Percentiles rank a stretch among this genome's conserved stretches.
Evolutionary conservation across 208 protist species (phyloP).

Genomic region (Leishmania mexicana): DNA sequence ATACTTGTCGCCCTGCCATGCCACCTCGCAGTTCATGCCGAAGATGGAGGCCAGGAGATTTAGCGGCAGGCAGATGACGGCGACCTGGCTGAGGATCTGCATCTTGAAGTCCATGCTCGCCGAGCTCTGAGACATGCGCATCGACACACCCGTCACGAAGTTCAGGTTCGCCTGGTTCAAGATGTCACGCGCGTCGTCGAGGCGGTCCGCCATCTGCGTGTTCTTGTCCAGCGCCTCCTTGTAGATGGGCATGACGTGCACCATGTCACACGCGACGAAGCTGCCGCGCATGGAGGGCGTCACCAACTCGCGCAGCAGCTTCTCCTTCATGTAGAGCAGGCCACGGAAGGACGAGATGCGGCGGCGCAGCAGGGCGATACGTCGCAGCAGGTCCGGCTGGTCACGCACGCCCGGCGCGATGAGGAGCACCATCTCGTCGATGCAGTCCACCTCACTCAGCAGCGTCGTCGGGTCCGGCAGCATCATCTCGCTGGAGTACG

Average conservation of each 20-base stretch:
- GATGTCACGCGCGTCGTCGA: slow-evolving; percentile 81
- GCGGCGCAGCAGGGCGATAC: slow-evolving; percentile 76
- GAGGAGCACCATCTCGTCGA: slow-evolving; percentile 89
- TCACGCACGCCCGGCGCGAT: slow-evolving; percentile 79
- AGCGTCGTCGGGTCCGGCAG: slow-evolving; percentile 73
- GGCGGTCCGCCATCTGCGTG: slow-evolving; percentile 61
- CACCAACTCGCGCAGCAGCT: slow-evolving; percentile 71
- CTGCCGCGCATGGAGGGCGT: slow-evolving; percentile 71
- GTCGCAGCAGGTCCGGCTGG: slow-evolving; percentile 83
- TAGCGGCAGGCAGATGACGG: slow-evolving; percentile 83
- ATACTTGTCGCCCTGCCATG: slow-evolving; percentile 64
- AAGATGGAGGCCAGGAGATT: slow-evolving; percentile 87
- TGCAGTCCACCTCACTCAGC: slow-evolving; percentile 80
- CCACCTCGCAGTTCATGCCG: slow-evolving; percentile 92
- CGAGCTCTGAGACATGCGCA: slow-evolving; percentile 88
- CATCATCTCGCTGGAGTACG: slow-evolving; percentile 67
- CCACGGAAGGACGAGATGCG: slow-evolving; percentile 65
- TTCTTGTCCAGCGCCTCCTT: slow-evolving; percentile 66
- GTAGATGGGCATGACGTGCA: slow-evolving; percentile 41
- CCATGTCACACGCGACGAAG: slow-evolving; percentile 50
- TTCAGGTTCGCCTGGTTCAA: slow-evolving; percentile 88
- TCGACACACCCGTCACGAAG: slow-evolving; percentile 83
- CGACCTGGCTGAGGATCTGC: slow-evolving; percentile 75
- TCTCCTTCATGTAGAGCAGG: slow-evolving; percentile 77
- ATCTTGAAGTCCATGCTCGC: slow-evolving; percentile 86